phyloP scores from a whole-genome alignment of 1,139 yeast species.

The Candida dubliniensis region DNA sequence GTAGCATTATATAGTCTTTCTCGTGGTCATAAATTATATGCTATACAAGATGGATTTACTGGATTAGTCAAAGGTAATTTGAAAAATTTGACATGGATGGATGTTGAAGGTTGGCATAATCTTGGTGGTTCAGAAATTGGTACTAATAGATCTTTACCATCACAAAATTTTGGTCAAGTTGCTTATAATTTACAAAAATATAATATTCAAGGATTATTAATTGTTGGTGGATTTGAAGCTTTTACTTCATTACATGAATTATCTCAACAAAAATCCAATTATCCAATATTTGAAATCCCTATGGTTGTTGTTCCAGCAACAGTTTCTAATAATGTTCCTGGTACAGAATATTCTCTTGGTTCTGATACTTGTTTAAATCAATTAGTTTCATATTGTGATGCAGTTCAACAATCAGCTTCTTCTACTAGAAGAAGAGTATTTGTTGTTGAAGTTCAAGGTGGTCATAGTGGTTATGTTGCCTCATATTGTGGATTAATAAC shows the following conservation, averaged over 20 bases:
- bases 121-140: constrained; percentile 95
- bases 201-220: constrained; percentile 78
- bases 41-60: constrained; percentile 89
- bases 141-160: constrained; percentile 85
- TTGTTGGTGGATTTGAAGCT: constrained; percentile 96
- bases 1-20: constrained; percentile 90
- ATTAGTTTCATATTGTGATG: constrained; percentile 89
- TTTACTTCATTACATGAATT: constrained; percentile 80
- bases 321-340: constrained; percentile 96
- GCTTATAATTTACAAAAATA: constrained; percentile 89
- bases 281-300: constrained; percentile 92
- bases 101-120: constrained; percentile 87
- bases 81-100: constrained; percentile 75
- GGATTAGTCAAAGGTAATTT: constrained; percentile 83
- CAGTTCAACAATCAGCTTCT: constrained; percentile 91
- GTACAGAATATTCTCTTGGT: constrained; percentile 92
- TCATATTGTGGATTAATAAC: constrained; percentile 84
- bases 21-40: constrained; percentile 84
- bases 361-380: constrained; percentile 92
- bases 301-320: constrained; percentile 94
- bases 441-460: constrained; percentile 97
- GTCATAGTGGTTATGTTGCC: constrained; percentile 91
- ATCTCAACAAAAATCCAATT: constrained; percentile 65
- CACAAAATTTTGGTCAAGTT: constrained; percentile 79
- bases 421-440: constrained; percentile 93